Percentiles rank a stretch among this genome's conserved stretches.
Evolutionary conservation across 306 rosid species (phyloP).

Genomic region (Begonia peltatifolia): DNA sequence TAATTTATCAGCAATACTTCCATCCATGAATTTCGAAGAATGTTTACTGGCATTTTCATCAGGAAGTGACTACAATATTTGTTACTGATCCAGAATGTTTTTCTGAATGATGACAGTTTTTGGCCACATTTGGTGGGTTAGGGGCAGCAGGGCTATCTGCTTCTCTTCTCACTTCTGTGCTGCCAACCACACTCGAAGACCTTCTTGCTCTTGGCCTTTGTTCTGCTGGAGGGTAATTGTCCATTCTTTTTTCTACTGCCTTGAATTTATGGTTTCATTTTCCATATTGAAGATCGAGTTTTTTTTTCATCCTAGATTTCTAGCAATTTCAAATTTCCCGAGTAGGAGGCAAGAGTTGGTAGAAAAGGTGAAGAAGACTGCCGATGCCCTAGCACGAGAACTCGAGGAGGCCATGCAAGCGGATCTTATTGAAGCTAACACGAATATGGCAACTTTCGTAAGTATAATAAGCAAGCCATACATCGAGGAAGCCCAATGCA

Average conservation of each 20-base stretch:
- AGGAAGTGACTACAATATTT: not conserved
- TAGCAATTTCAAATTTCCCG: conserved; percentile 68
- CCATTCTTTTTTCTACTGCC: conserved; percentile 2
- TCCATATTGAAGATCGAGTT: not conserved
- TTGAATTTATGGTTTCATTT: not conserved
- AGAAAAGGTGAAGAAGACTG: conserved; percentile 60
- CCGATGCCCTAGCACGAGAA: conserved; percentile 56
- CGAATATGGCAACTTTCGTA: conserved; percentile 43
- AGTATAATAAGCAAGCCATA: conserved; percentile 49
- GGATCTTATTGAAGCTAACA: conserved; percentile 54
- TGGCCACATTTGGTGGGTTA: conserved; percentile 77
- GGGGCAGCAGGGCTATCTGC: conserved; percentile 95
- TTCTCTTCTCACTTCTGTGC: conserved; percentile 80
- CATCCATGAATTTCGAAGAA: no score
- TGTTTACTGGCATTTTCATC: no score
- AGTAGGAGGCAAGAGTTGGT: conserved; percentile 46
- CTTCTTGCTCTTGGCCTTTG: conserved; percentile 97
- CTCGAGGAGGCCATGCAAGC: conserved; percentile 81
- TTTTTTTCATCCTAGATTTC: conserved; percentile 26
- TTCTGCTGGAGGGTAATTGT: conserved; percentile 88
- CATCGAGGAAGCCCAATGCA: conserved; percentile 54
- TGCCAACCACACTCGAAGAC: conserved; percentile 77
- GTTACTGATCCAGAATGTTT: not conserved
- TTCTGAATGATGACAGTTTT: conserved; percentile 30
- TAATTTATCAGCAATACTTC: no score